Conservation (phyloP, 331 rosid species). For the Quercus lobata region DNA sequence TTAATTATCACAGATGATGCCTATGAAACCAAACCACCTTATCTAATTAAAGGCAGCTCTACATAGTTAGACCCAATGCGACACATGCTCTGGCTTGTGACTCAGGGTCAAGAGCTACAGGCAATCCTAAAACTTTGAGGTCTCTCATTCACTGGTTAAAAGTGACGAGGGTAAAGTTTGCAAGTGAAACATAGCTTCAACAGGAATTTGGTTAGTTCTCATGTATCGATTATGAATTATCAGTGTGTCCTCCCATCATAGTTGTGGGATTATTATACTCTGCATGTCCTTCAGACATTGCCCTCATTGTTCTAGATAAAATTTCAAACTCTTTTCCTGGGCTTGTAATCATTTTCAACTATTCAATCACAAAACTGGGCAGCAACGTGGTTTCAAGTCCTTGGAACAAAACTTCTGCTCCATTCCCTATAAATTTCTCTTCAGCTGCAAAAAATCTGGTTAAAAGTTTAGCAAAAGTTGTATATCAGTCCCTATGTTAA, state of each 20-base stretch:
- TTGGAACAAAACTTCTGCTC: conserved; percentile 9
- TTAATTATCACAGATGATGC: neutral
- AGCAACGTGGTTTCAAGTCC: neutral
- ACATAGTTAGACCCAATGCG: too few relatives aligned
- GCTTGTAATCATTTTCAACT: neutral
- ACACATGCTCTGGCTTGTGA: neutral
- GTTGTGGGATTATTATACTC: neutral
- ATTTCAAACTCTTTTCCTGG: neutral
- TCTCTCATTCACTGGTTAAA: neutral
- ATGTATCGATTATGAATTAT: neutral
- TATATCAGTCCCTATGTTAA: neutral
- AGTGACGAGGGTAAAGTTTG: neutral
- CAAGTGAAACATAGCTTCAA: neutral
- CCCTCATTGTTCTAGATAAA: neutral
- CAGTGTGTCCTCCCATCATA: neutral
- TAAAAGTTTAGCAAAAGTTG: neutral
- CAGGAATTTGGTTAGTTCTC: neutral
- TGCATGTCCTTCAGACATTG: neutral
- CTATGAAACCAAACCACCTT: neutral
- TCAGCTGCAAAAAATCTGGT: neutral
- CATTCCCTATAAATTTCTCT: conserved; percentile 14
- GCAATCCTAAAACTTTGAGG: neutral
- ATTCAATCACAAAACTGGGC: neutral
- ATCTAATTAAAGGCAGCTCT: neutral
- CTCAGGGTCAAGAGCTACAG: neutral